phyloP scores from a whole-genome alignment of 164 flowering plant genomes.

The Vitis labrusca region DNA sequence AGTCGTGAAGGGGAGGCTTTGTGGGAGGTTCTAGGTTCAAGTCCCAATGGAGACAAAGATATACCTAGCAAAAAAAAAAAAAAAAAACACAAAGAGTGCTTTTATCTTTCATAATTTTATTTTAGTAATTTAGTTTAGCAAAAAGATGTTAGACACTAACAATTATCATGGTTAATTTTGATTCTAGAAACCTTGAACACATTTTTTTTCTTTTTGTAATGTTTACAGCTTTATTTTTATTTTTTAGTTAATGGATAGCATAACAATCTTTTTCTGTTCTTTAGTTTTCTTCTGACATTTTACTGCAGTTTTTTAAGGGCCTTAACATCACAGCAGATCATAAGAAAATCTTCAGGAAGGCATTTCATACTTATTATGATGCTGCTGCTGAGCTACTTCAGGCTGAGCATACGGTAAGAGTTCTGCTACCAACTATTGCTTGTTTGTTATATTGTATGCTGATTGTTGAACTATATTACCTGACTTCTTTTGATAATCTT shows the following conservation, averaged over 20 bases:
- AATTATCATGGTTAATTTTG: no score
- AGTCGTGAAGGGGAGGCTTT: no score
- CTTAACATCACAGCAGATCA: conserved; percentile 85
- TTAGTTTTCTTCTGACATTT: conserved; percentile 7
- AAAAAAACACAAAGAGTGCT: no score
- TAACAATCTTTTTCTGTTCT: conserved; percentile 3
- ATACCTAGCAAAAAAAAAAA: no score
- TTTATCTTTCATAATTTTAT: no score
- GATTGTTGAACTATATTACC: neutral
- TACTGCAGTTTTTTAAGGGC: conserved; percentile 72
- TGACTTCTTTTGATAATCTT: neutral
- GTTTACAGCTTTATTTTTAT: no score
- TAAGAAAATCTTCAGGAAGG: conserved; percentile 80
- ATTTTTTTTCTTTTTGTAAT: no score
- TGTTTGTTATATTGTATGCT: neutral
- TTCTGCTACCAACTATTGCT: neutral
- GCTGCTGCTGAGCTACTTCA: conserved; percentile 77
- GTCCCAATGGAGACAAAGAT: no score
- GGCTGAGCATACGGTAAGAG: conserved; percentile 87
- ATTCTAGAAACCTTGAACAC: no score
- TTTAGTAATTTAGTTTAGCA: no score
- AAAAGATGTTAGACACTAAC: no score
- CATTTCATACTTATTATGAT: conserved; percentile 74
- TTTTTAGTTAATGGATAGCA: neutral
- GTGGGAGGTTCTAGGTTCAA: no score